Percentiles rank a stretch among this genome's conserved stretches.
Conservation (phyloP, 129 eudicot genomes). For the Escallonia herrerae region DNA sequence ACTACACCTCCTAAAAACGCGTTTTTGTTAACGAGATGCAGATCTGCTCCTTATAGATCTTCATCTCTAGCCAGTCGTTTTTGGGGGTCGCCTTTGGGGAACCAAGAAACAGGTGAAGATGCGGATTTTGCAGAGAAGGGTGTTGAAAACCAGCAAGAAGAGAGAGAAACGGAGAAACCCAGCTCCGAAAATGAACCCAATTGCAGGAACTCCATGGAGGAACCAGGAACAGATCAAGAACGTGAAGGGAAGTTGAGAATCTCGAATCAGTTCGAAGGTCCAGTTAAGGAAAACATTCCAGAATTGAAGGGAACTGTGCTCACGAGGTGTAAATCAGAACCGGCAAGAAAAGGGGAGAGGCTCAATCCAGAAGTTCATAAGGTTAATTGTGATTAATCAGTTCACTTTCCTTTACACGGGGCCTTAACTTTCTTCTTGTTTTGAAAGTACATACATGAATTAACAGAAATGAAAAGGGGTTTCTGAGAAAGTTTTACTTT, state of each 20-base stretch:
- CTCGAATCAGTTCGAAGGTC: constrained; percentile 10
- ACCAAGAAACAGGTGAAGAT: constrained; percentile 17
- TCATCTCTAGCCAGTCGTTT: constrained; percentile 54
- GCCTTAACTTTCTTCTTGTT: too few relatives aligned
- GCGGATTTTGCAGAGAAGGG: not conserved
- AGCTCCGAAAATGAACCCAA: not conserved
- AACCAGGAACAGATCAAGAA: constrained; percentile 2
- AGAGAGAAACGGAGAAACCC: not conserved
- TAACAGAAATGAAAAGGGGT: not conserved
- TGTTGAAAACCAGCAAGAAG: not conserved
- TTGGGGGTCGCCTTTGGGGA: constrained; percentile 32
- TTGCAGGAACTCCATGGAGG: constrained; percentile 1
- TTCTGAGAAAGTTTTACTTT: not conserved
- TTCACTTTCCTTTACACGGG: too few relatives aligned
- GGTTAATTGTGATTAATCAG: constrained; percentile 1
- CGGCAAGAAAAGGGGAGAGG: constrained; percentile 66
- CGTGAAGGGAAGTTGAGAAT: not conserved
- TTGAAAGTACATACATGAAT: not conserved
- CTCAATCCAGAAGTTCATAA: constrained; percentile 15
- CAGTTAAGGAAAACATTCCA: constrained; percentile 3
- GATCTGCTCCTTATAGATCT: constrained; percentile 83
- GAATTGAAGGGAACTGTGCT: constrained; percentile 19
- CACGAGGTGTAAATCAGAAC: constrained; percentile 75
- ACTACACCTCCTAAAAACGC: constrained; percentile 49
- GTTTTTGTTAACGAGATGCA: constrained; percentile 59